Evolutionary conservation across 257 asterid species (phyloP), one percentile per base, ranked within the genome.

Genomic region (Solanum chiquidenum): DNA sequence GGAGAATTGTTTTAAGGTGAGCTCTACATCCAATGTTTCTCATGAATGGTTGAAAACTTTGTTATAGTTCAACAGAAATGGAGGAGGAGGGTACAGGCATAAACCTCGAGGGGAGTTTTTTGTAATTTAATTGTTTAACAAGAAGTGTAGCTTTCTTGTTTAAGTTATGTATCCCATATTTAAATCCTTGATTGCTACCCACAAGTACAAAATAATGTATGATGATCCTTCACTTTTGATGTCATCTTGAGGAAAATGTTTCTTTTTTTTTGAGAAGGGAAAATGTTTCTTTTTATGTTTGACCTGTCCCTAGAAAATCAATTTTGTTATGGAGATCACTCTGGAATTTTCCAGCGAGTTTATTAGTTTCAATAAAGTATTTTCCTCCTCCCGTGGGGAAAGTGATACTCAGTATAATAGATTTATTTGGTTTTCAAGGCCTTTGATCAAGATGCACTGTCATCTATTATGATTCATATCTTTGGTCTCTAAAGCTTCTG

Each of bases 401-500:
- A 18, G 42, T 46, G 42, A 46, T 80, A 40, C 21, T 38, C 83
- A 44, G 20, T 80, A 46, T 31, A 66, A 49, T 49, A 16, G 29
- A 74, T 37, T 83, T 29, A 34, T 66, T 42, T 87, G 42, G 35
- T 84, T 44, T 34, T 37, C 40, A 35, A 44, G 55, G 27, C 13
- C 20, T 16, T 55, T 37, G 38, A 25, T 77, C 46, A 82, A 52
- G 88, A n/a, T 46, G 85, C 12, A 6, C 68, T 3, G 1, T 34
- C 5, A 23, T 44, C 72, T 21, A 35, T 80, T 62, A 31, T 69
- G 85, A 87, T 84, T 58, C 73, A 79, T 52, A 72, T 31, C 37
- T 44, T 86, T 86, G 71, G 25, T 72, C 58, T 89, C 86, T 46
- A 71, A 86, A 44, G 84, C 87, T 83, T 87, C 86, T 71, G 68